Percentiles rank a stretch among this genome's conserved stretches.
Evolutionary conservation across 257 asterid genomes (phyloP).

Genomic region (Ligustrum vulgare): DNA sequence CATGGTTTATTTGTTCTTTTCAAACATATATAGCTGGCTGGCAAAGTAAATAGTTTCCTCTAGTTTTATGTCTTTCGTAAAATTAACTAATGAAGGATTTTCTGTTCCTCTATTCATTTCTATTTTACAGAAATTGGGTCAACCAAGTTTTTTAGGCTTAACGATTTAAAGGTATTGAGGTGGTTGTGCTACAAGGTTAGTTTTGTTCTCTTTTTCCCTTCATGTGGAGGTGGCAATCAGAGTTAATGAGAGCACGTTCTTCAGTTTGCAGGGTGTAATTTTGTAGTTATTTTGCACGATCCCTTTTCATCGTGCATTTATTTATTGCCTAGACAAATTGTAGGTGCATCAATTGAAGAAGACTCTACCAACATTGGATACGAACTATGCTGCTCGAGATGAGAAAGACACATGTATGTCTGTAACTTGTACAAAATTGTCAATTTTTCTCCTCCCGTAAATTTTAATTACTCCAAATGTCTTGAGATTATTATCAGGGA

Average conservation of each 20-base stretch:
- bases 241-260: background rate
- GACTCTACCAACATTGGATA: conserved; percentile 70
- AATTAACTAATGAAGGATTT: background rate
- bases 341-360: conserved; percentile 70
- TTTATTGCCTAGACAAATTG: conserved; percentile 29
- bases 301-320: conserved; percentile 1
- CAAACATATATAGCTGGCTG: background rate
- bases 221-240: background rate
- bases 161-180: conserved; percentile 72
- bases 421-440: conserved; percentile 2
- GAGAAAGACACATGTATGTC: conserved; percentile 72
- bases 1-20: background rate
- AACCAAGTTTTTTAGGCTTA: conserved; percentile 83
- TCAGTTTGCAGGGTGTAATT: background rate
- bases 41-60: background rate
- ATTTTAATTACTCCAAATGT: background rate
- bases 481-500: background rate
- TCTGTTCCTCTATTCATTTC: conserved; percentile 15
- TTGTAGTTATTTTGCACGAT: background rate
- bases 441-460: conserved; percentile 7
- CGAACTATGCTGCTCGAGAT: conserved; percentile 77
- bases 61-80: background rate
- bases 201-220: conserved; percentile 24
- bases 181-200: conserved; percentile 92
- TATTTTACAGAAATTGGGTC: conserved; percentile 68